Base-by-base conservation (phyloP, 768 basidiomycete genomes). In the Suillus subaureus region DNA sequence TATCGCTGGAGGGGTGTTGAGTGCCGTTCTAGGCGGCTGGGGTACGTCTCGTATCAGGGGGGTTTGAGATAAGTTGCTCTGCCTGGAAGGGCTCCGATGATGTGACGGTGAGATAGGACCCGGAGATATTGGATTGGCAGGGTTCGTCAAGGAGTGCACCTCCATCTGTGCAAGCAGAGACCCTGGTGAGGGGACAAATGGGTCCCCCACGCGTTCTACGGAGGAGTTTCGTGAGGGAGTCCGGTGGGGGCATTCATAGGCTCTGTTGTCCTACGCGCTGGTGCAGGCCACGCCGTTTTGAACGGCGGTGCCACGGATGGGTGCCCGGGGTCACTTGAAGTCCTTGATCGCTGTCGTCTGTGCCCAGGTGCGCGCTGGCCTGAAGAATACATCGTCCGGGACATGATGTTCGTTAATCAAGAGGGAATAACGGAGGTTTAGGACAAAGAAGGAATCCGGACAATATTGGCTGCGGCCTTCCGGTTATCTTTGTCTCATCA, bases 281-380 rank as follows among this genome's bases (percentile, higher is more conserved):
- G 75, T 6, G 69, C 56, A 33, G 75, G 75, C 68, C 75, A 66
- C 21, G n/a, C 67, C 23, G 70, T 45, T 61, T 67, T 67, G 62
- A 75, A 71, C 0, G 75, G 76, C 8, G 70, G 73, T 15, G 61
- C 47, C 35, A 69, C 66, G 52, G 68, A 68, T 1, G 65, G 18
- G 31, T 72, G 68, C 33, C 69, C 73, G 39, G 75, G 71, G 62
- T 76, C 75, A 55, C 73, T 72, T 2, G 66, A 66, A 26, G 70
- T 16, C 43, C 68, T 67, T 35, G 65, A 70, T 37, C 67, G 66
- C 0, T 66, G 69, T 39, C 62, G 67, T 21, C 72, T 58, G 52
- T 61, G 64, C 35, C 64, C 63, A 39, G 66, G 64, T 23, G 63
- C 18, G 51, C 54, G 74, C 40, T 63, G 56, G 6, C 63, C 57